Conservation (phyloP, 1,284 basidiomycete genomes). For the Serendipita sp. region DNA sequence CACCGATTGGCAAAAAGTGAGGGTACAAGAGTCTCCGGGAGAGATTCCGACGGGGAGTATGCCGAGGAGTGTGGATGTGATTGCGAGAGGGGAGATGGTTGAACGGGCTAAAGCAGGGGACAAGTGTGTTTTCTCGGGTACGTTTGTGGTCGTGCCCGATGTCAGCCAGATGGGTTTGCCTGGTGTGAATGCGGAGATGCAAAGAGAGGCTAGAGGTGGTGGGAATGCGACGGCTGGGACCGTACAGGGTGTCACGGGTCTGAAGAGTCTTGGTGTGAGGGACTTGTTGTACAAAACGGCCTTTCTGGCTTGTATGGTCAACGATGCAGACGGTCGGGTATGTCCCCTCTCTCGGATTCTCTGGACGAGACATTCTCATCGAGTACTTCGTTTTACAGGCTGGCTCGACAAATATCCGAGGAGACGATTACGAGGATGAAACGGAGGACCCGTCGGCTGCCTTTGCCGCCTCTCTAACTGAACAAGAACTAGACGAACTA, state of each 20-base stretch:
- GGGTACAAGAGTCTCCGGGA: slow-evolving; percentile 97
- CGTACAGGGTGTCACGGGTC: slow-evolving; percentile 78
- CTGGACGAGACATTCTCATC: slow-evolving; percentile 5
- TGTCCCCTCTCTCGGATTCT: slow-evolving; percentile 21
- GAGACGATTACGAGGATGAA: slow-evolving; percentile 69
- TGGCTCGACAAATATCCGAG: slow-evolving; percentile 67
- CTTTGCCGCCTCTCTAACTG: slow-evolving; percentile 79
- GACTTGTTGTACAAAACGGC: slow-evolving; percentile 98
- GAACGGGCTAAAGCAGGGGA: slow-evolving; percentile 98
- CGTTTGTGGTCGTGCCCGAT: slow-evolving; percentile 97
- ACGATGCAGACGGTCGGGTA: slow-evolving; percentile 75
- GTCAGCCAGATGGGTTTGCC: slow-evolving; percentile 92
- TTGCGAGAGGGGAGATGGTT: slow-evolving; percentile 88
- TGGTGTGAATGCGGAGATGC: slow-evolving; percentile 87
- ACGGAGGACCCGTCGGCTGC: slow-evolving; percentile 50
- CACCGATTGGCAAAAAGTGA: slow-evolving; percentile 98
- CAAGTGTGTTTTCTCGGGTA: slow-evolving; percentile 95
- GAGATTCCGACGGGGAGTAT: slow-evolving; percentile 98
- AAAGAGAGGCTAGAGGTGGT: slow-evolving; percentile 68
- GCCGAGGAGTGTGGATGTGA: slow-evolving; percentile 93
- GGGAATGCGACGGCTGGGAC: slow-evolving; percentile 47
- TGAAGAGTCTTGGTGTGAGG: slow-evolving; percentile 88
- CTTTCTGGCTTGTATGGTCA: slow-evolving; percentile 95
- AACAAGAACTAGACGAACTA: slow-evolving; percentile 90
- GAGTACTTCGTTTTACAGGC: slow-evolving; percentile 28